Evolutionary conservation across 2,329 filamentous ascomycete genomes (phyloP), one percentile per base, ranked within the genome.

Genomic region (Fusarium subglutinans): DNA sequence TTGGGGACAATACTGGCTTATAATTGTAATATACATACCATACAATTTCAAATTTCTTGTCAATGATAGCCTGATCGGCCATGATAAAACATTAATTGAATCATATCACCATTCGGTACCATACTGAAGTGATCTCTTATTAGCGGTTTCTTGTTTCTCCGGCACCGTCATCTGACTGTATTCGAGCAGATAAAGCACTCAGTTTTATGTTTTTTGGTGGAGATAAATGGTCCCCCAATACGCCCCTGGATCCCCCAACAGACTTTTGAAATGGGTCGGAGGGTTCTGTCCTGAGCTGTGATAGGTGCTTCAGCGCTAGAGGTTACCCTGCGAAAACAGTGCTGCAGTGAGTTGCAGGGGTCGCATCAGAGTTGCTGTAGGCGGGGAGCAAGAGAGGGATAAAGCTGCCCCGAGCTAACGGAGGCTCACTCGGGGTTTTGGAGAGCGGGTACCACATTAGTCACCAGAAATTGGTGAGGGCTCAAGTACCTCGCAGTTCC

Each of bases 391-490:
- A 65, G 74, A 78, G 76, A 78, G 76, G 74, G 75, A 76, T 73
- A 80, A 78, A 76, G 74, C 76, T 80, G 76, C 63, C 73, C 79
- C 67, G 76, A 79, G 69, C 74, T 76, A 78, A 70, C 70, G 74
- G 75, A 70, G 71, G 74, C 57, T 73, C 70, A 45, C 74, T 78
- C 74, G 77, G 74, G 75, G 66, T 65, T 78, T 69, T 69, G 73
- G 66, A 51, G 59, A 67, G 63, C 72, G 76, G 76, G 56, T 78
- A 78, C 76, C 26, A 66, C 17, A n/a, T 51, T 37, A 28, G 41
- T 55, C 55, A 58, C 62, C 40, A 5, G 47, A 74, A 69, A 47
- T 47, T 54, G 44, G 63, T 70, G 66, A 61, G 43, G 33, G 50
- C 20, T 18, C 24, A 76, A 26, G 76, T 78, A 78, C 76, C 76